These are phyloP conservation scores for Chenopodium quinoa DNA, from an alignment of 148 eudicot genomes.

Conservation along the genomic window DNA sequence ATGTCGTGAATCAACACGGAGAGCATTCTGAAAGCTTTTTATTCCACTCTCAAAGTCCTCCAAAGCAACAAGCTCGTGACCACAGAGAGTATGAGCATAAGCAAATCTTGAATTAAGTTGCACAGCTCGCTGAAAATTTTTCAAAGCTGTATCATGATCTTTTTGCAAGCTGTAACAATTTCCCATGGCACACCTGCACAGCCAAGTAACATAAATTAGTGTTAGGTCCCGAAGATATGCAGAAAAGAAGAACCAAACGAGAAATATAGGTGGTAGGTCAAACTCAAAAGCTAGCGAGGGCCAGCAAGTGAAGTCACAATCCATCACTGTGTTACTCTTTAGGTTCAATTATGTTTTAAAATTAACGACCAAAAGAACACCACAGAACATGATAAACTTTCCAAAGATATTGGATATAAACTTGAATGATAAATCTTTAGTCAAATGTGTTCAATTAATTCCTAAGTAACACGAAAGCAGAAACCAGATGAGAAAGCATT, in stretches of 20 bases:
- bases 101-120: slow-evolving; percentile 77
- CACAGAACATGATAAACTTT: not conserved
- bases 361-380: not conserved
- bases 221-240: not conserved
- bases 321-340: too few relatives aligned
- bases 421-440: not conserved
- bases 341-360: not conserved
- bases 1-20: slow-evolving; percentile 85
- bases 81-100: slow-evolving; percentile 97
- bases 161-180: slow-evolving; percentile 97
- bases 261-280: not conserved
- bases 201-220: slow-evolving; percentile 5
- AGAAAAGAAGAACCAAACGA: not conserved
- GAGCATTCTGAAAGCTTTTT: slow-evolving; percentile 83
- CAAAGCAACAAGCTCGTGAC: slow-evolving; percentile 94
- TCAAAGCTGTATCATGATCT: slow-evolving; percentile 95
- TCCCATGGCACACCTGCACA: slow-evolving; percentile 96
- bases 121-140: slow-evolving; percentile 89
- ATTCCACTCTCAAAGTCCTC: slow-evolving; percentile 94
- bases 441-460: not conserved
- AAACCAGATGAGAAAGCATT: too few relatives aligned
- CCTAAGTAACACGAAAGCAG: not conserved
- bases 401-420: not conserved
- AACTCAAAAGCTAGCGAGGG: not conserved
- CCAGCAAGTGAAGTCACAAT: not conserved